phyloP scores from a whole-genome alignment of 2,329 filamentous ascomycete species.

The Aspergillus felis region DNA sequence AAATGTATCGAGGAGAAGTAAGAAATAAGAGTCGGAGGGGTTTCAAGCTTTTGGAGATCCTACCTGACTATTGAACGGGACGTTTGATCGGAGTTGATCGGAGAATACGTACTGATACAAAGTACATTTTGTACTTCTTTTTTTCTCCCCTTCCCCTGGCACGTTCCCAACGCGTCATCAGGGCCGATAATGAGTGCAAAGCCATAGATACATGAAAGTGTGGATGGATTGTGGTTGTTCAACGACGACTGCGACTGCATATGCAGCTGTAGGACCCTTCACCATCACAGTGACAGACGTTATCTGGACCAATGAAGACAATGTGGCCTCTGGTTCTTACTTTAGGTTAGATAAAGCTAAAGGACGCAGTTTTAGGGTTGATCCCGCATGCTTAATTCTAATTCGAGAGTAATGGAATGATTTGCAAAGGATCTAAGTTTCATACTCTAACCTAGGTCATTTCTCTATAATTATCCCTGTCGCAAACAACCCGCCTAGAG shows the following conservation, averaged over 20 bases:
- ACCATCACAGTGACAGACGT: not conserved
- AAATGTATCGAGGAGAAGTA: not conserved
- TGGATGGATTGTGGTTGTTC: not conserved
- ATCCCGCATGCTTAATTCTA: not conserved
- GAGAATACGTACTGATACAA: conserved; percentile 1
- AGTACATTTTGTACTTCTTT: not conserved
- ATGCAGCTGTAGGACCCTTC: not conserved
- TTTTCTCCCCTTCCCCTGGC: not conserved
- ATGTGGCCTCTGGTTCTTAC: not conserved
- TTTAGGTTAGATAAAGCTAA: not conserved
- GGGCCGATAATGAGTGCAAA: too few relatives aligned
- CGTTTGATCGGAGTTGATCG: conserved; percentile 13
- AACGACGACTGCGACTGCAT: not conserved
- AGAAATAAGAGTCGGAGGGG: not conserved
- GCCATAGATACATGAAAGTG: not conserved
- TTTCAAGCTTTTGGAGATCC: not conserved
- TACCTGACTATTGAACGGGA: not conserved
- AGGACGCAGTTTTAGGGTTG: not conserved
- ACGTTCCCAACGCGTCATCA: not conserved
- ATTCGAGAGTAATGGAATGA: not conserved
- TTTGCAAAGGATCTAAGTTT: not conserved
- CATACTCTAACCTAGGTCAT: not conserved
- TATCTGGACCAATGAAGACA: not conserved
- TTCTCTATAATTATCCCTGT: not conserved
- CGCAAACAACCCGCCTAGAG: not conserved